Base-by-base conservation (phyloP, 2,329 filamentous ascomycete genomes). In the Penicillium sp. region DNA sequence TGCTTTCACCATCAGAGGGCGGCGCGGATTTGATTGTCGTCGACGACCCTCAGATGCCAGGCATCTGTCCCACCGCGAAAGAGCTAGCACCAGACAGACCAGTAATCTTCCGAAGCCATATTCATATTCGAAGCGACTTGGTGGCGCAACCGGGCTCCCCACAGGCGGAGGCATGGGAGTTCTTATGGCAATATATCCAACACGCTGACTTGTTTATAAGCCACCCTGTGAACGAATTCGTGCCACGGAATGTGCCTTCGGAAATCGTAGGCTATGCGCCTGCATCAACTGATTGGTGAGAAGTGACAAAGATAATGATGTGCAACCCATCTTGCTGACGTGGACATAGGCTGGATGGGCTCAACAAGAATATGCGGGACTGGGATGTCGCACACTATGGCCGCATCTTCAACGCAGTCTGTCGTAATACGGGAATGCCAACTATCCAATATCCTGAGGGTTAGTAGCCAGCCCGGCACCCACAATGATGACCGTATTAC, bases 21-120 rank as follows among this genome's bases (percentile, higher is more conserved):
- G 89, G 89, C 57, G 89, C 89, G 9, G 85, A 93, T 70, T 76
- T 93, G 30, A 81, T 94, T 56, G 80, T 93, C 57, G 84, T 93
- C 48, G 90, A 94, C 63, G 90, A 94, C 62, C 89, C 89, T 1
- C 90, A 94, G 71, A 93, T 93, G 89, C 89, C 89, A 3, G 84
- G 83, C 6, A 77, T 94, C 35, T 90, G 93, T 50, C 85, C 86
- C 4, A 76, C 93, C 32, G 87, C 90, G 66, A 93, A 91, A 74
- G 75, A 82, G 53, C 56, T 80, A 7, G 89, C 88, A 1, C 88
- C 89, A 1, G 71, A 86, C n/a, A 83, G 89, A 11, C 90, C 90
- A 0, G 83, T 94, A 19, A 82, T 93, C 38, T 94, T 89, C 74
- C 84, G 90, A 55, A 91, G 87, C 44, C 90, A 94, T 69, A 94